These are phyloP conservation scores for Corymbia citriodora DNA, from an alignment of 441 rosid species.

Conservation along the genomic window DNA sequence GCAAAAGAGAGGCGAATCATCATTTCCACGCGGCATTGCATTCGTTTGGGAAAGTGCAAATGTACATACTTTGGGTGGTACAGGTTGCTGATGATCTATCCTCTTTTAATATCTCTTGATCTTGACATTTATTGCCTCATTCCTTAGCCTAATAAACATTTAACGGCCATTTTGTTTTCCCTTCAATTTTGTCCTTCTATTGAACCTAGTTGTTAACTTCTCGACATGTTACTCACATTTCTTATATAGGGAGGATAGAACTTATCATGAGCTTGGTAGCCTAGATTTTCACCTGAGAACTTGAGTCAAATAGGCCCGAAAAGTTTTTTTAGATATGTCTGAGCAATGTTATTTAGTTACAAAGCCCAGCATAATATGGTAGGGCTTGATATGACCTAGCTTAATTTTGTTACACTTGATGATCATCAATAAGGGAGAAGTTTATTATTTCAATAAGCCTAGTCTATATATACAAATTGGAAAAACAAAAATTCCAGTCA, in stretches of 20 bases:
- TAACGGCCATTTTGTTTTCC: neutral
- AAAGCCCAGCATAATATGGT: neutral
- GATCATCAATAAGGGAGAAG: neutral
- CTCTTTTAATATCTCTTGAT: neutral
- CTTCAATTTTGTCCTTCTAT: neutral
- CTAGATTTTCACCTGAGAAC: neutral
- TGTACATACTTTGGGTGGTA: neutral
- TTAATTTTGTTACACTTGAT: neutral
- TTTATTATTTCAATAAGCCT: neutral
- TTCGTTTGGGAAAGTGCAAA: neutral
- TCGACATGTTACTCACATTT: neutral
- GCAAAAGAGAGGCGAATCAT: neutral
- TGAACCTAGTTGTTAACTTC: neutral
- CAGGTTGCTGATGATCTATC: neutral
- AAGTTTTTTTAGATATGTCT: neutral
- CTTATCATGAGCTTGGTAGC: neutral
- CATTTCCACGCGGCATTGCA: neutral
- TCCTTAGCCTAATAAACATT: neutral
- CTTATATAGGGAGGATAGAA: neutral
- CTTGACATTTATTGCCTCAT: too few relatives aligned
- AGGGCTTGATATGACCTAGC: neutral
- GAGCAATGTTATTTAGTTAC: neutral
- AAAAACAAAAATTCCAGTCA: neutral
- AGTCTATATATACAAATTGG: neutral
- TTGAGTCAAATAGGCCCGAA: neutral